A percentile compares a stretch with the other conserved stretches of the same genome.
phyloP scores from a whole-genome alignment of 495 filamentous ascomycete species.

The Eremomyces bilateralis region DNA sequence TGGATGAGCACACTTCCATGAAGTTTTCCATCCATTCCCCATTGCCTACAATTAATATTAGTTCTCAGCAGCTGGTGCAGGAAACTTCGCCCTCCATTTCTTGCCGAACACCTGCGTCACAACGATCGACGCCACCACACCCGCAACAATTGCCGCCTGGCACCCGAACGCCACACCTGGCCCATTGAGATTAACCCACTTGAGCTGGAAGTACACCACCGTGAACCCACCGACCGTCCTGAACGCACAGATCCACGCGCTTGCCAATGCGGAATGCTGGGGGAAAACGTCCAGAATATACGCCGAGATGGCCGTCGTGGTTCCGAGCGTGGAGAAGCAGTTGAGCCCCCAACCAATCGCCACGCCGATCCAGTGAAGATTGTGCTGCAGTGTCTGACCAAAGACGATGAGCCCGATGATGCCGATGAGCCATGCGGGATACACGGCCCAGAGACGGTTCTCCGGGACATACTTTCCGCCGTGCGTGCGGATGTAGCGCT shows the following conservation, averaged over 20 bases:
- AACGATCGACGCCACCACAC: conserved; percentile 15
- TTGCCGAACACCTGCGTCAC: conserved; percentile 6
- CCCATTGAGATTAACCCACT: conserved; percentile 23
- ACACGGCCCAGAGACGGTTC: conserved; percentile 10
- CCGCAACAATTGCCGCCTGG: conserved; percentile 22
- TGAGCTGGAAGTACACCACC: conserved; percentile 26
- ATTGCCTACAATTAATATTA: no score
- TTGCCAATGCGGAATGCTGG: conserved; percentile 20
- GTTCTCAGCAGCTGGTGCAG: conserved; percentile 1
- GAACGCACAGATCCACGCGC: conserved; percentile 24
- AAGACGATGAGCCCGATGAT: conserved; percentile 9
- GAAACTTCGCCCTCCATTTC: conserved; percentile 3
- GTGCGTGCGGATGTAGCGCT: conserved; percentile 7
- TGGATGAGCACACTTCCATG: not conserved
- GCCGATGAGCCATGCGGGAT: conserved; percentile 6
- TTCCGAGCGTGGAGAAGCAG: conserved; percentile 7
- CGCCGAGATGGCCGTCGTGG: conserved; percentile 10
- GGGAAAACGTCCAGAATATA: conserved; percentile 24
- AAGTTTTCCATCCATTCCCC: not conserved
- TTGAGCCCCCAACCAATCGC: conserved; percentile 11
- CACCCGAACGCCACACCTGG: conserved; percentile 23
- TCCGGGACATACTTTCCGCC: conserved; percentile 7
- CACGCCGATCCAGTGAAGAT: conserved; percentile 7
- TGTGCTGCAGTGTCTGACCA: conserved; percentile 8
- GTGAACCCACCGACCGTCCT: conserved; percentile 25